phyloP scores from a whole-genome alignment of 768 basidiomycete species.

The Lepiota subincarnata region DNA sequence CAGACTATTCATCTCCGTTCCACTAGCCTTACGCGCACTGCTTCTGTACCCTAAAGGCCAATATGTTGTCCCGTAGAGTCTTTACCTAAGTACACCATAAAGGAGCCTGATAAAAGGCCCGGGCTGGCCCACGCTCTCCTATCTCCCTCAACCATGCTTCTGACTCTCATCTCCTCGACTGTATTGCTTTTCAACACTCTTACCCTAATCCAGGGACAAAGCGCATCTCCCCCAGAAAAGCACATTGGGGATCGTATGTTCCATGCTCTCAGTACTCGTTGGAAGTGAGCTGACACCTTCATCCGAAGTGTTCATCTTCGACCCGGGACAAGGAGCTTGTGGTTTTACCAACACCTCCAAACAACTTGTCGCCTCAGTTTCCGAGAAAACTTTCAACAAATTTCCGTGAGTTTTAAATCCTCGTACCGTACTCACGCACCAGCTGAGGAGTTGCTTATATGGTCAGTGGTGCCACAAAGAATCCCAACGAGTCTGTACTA shows the following conservation, averaged over 20 bases:
- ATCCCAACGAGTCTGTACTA: slow-evolving; percentile 23
- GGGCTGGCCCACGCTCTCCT: no score
- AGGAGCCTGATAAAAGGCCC: no score
- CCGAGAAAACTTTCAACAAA: slow-evolving; percentile 25
- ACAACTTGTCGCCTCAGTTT: slow-evolving; percentile 34
- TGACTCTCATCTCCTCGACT: background rate
- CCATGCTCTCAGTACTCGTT: background rate
- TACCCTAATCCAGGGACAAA: background rate
- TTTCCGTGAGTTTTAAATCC: slow-evolving; percentile 26
- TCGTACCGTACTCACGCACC: no score
- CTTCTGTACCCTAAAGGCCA: no score
- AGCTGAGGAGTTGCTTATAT: background rate
- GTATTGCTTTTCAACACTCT: background rate
- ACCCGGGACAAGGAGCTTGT: slow-evolving; percentile 34
- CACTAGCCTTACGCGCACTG: no score
- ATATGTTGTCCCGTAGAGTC: no score
- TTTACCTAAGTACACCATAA: no score
- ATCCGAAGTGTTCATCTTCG: slow-evolving; percentile 29
- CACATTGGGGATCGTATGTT: slow-evolving; percentile 3
- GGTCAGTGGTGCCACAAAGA: slow-evolving; percentile 21
- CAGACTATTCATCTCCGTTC: no score
- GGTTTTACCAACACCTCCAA: slow-evolving; percentile 30
- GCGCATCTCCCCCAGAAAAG: background rate
- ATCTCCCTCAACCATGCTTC: background rate
- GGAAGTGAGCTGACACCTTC: background rate